These are phyloP conservation scores for Verticillium zaregamsianum DNA, from an alignment of 2,329 filamentous ascomycete genomes.

Conservation along the genomic window DNA sequence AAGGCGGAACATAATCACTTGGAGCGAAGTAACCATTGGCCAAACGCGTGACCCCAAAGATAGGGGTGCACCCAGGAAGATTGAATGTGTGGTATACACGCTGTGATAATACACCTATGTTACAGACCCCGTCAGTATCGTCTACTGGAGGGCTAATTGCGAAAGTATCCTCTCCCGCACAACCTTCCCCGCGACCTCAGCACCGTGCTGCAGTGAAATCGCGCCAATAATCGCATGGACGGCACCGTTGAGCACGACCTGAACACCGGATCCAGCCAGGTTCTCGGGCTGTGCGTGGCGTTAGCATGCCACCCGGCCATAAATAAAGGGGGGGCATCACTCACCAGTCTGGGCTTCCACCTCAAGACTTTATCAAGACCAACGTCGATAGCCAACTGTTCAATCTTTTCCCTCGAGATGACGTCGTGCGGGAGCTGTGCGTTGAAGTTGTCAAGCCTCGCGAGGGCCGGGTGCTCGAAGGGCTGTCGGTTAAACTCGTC, in stretches of 20 bases:
- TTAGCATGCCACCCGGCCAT: background rate
- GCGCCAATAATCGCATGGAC: conserved; percentile 86
- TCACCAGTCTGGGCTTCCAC: conserved; percentile 83
- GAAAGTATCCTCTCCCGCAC: conserved; percentile 72
- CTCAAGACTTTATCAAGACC: conserved; percentile 72
- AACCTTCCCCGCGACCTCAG: conserved; percentile 68
- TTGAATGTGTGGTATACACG: background rate
- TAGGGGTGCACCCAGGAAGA: background rate
- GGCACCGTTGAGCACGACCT: conserved; percentile 70
- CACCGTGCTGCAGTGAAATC: conserved; percentile 82
- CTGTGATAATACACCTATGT: conserved; percentile 1
- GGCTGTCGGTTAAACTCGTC: conserved; percentile 57
- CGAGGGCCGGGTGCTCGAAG: conserved; percentile 66
- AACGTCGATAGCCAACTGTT: conserved; percentile 63
- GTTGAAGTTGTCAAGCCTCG: conserved; percentile 70
- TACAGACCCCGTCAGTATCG: background rate
- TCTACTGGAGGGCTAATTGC: conserved; percentile 19
- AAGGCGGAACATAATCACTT: too few relatives aligned
- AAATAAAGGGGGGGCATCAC: conserved; percentile 19
- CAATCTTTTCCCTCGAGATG: conserved; percentile 61
- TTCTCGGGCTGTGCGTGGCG: conserved; percentile 50
- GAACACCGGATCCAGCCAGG: conserved; percentile 66
- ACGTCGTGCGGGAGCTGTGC: conserved; percentile 54
- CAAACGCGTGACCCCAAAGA: too few relatives aligned
- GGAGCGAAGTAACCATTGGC: too few relatives aligned